These are phyloP conservation scores for Jacaranda mimosifolia DNA, from an alignment of 257 asterid species.

Conservation along the genomic window DNA sequence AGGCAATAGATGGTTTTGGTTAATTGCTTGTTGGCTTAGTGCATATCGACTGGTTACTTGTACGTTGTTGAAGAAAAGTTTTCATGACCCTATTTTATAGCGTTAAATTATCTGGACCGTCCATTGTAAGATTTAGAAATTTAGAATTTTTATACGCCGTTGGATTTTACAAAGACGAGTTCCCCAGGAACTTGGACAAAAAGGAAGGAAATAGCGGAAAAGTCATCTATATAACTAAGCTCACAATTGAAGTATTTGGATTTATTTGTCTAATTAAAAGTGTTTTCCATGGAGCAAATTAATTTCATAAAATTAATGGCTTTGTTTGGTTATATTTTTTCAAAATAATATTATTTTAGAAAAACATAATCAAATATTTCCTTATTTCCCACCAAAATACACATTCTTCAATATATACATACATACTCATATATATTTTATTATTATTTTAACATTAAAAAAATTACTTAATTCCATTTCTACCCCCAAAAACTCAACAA, in stretches of 20 bases:
- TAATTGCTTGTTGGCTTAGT: constrained; percentile 35
- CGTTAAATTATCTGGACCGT: constrained; percentile 40
- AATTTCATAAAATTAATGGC: too few relatives aligned
- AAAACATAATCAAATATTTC: too few relatives aligned
- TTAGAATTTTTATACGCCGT: constrained; percentile 25
- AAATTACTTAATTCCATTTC: too few relatives aligned
- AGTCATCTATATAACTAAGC: too few relatives aligned
- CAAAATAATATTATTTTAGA: too few relatives aligned
- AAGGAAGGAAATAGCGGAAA: not conserved
- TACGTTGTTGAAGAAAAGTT: constrained; percentile 15
- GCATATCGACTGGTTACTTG: constrained; percentile 35
- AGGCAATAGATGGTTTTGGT: constrained; percentile 35
- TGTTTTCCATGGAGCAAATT: not conserved
- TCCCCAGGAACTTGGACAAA: constrained; percentile 15
- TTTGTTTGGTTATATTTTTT: too few relatives aligned
- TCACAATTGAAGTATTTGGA: too few relatives aligned
- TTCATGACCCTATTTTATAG: constrained; percentile 45
- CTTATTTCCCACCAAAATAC: too few relatives aligned
- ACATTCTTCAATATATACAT: too few relatives aligned
- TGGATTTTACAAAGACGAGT: constrained; percentile 11
- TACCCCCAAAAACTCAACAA: too few relatives aligned
- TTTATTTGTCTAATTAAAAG: not conserved
- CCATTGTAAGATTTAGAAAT: not conserved
- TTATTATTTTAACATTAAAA: too few relatives aligned
- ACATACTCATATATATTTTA: too few relatives aligned